Conservation (phyloP, 2,329 filamentous ascomycete genomes). For the Epichloe sp. region DNA sequence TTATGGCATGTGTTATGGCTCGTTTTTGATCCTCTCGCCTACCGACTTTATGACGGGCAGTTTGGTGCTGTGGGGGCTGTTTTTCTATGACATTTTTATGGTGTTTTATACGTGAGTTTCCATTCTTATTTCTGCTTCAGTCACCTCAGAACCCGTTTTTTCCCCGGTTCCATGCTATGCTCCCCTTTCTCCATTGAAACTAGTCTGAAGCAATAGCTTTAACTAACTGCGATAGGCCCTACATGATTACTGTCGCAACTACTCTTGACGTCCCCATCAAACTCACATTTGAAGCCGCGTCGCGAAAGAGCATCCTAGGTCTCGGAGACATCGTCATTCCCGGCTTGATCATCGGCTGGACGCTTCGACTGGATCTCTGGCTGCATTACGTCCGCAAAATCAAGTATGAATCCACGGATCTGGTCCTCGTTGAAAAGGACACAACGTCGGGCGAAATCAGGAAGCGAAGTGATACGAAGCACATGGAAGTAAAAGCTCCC, state of each 20-base stretch:
- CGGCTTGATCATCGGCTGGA: slow-evolving; percentile 78
- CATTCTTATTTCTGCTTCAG: not conserved
- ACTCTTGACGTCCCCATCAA: slow-evolving; percentile 88
- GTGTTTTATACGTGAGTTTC: slow-evolving; percentile 66
- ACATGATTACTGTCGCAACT: slow-evolving; percentile 80
- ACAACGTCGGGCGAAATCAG: slow-evolving; percentile 20
- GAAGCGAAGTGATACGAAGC: slow-evolving; percentile 25
- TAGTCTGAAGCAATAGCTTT: no score
- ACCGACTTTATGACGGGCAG: slow-evolving; percentile 77
- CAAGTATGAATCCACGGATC: slow-evolving; percentile 26
- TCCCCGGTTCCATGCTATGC: no score
- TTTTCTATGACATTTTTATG: slow-evolving; percentile 92
- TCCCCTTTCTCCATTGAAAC: no score
- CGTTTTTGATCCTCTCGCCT: slow-evolving; percentile 75
- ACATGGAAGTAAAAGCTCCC: slow-evolving; percentile 34
- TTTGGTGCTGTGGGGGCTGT: slow-evolving; percentile 63
- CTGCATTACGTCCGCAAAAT: slow-evolving; percentile 63
- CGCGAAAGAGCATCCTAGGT: slow-evolving; percentile 69
- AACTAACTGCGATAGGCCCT: slow-evolving; percentile 37
- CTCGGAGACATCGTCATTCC: slow-evolving; percentile 91
- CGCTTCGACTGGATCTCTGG: slow-evolving; percentile 84
- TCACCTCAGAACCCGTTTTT: not conserved
- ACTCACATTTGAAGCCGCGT: slow-evolving; percentile 58
- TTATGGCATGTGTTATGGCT: slow-evolving; percentile 73
- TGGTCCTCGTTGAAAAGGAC: slow-evolving; percentile 22